phyloP scores from a whole-genome alignment of 2,329 filamentous ascomycete genomes.

The Fusarium napiforme region DNA sequence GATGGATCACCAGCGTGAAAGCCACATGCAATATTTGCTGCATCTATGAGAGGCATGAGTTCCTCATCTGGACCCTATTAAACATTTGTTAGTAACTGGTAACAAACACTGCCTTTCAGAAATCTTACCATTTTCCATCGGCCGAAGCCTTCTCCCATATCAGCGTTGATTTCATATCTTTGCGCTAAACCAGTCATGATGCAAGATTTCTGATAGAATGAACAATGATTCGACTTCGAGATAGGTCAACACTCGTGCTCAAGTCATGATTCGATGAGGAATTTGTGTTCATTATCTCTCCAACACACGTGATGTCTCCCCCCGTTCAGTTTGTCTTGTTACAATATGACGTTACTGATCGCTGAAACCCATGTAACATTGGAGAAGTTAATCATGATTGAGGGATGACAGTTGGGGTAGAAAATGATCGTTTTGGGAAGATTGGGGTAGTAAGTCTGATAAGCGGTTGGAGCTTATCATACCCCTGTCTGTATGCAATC shows the following conservation, averaged over 20 bases:
- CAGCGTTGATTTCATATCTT: background rate
- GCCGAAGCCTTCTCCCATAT: conserved; percentile 4
- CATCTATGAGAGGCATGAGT: conserved; percentile 69
- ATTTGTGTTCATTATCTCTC: conserved; percentile 1
- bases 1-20: conserved; percentile 70
- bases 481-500: too few species aligned
- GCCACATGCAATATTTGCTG: conserved; percentile 71
- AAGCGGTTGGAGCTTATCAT: background rate
- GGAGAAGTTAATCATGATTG: background rate
- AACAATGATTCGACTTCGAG: background rate
- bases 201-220: background rate
- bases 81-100: background rate
- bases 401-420: background rate
- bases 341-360: background rate
- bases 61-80: conserved; percentile 63
- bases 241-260: background rate
- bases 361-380: background rate
- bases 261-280: background rate
- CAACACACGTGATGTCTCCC: background rate
- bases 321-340: background rate
- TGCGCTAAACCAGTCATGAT: background rate
- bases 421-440: background rate
- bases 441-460: background rate
- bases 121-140: background rate
- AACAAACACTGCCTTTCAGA: background rate